phyloP scores from a whole-genome alignment of 805 yeast species.

The Maudiozyma serrabonitensis region DNA sequence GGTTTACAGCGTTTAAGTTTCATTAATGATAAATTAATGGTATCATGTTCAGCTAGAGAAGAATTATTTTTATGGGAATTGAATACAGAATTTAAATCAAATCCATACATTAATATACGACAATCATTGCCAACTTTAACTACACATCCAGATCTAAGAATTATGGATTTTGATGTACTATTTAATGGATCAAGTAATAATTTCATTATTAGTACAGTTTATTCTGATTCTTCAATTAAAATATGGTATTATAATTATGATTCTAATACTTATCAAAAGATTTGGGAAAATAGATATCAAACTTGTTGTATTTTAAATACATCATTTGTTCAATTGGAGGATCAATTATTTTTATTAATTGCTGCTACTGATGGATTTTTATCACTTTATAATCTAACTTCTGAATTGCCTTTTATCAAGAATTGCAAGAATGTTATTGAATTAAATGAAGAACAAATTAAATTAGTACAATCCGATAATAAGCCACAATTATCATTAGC shows the following conservation, averaged over 20 bases:
- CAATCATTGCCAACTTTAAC: conserved; percentile 47
- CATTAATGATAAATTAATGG: conserved; percentile 39
- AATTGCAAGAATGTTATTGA: conserved; percentile 1
- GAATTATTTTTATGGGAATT: conserved; percentile 78
- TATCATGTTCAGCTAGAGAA: conserved; percentile 73
- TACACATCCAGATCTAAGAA: conserved; percentile 70
- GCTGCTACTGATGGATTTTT: conserved; percentile 83
- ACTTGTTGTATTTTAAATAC: conserved; percentile 71
- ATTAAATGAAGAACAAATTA: background rate
- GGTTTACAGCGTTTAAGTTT: conserved; percentile 74
- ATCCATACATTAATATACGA: conserved; percentile 40
- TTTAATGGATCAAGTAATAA: conserved; percentile 26
- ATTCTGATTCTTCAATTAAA: conserved; percentile 74
- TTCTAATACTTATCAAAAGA: conserved; percentile 32
- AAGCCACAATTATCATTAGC: conserved; percentile 30
- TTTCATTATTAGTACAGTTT: conserved; percentile 49
- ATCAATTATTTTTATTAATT: conserved; percentile 34
- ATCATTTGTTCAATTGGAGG: conserved; percentile 32
- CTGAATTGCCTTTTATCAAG: conserved; percentile 15
- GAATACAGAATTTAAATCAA: conserved; percentile 24
- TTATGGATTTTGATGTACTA: conserved; percentile 70
- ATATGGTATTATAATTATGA: conserved; percentile 45
- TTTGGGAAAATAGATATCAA: conserved; percentile 46
- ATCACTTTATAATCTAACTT: conserved; percentile 47
- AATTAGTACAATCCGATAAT: conserved; percentile 1